Evolutionary conservation across 495 filamentous ascomycete species (phyloP), one percentile per base, ranked within the genome.

Genomic region (Neurospora cerealis): DNA sequence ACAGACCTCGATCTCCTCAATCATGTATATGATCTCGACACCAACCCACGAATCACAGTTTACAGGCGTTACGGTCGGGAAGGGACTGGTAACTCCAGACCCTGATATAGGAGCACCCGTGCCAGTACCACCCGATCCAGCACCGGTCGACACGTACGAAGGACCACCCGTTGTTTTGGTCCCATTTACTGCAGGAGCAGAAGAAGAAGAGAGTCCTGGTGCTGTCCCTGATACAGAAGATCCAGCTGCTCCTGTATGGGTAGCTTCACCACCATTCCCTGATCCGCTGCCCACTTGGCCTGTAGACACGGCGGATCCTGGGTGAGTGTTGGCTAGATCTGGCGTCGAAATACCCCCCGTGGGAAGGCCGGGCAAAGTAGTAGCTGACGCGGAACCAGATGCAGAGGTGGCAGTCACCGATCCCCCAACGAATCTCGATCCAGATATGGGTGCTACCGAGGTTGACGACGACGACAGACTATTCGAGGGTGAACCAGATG

Each of bases 1-100:
- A 60, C 81, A 83, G 10, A 77, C 39, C 37, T 83, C 80, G 13
- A 75, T 74, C 17, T 83, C 69, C 21, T 81, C 78, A 19, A 82
- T 73, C 72, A 80, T 76, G 60, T 80, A 72, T 24, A 83, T 81
- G n/a, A 82, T 73, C 71, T 84, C 83, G 69, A 84, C 73, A 62
- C 82, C 83, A 17, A 85, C 80, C 80, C 79, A 82, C 5, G 13
- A 60, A 39, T 73, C 76, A 70, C 80, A 82, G 7, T 76, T 19
- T 9, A 66, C 28, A 3, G 54, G 71, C 24, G 75, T 70, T 19
- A 74, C 48, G 21, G 78, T 71, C 32, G 79, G 62, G 15, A 38
- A 69, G 4, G 72, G 41, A 34, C 54, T 66, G 19, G 54, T 34
- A 36, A 36, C 28, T 9, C 28, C 54, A 1, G 17, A 24, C 6